Conservation (phyloP, 345 rosid species). For the Citrus unshiu region DNA sequence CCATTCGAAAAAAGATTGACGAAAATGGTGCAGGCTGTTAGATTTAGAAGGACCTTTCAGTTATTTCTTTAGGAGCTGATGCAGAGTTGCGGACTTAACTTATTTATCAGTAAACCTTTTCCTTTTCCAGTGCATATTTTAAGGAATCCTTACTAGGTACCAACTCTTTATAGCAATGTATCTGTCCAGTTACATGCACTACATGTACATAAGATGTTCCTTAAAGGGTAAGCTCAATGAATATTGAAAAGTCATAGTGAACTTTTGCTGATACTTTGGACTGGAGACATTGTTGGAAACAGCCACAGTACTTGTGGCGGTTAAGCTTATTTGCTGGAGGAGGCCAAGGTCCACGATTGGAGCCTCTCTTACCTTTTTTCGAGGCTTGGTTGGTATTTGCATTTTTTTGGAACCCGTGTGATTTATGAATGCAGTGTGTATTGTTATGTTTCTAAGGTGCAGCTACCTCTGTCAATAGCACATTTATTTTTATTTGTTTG, state of each 20-base stretch:
- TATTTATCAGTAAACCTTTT: conserved; percentile 8
- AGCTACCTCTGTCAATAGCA: no score
- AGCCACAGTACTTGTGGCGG: neutral
- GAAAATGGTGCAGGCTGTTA: conserved; percentile 20
- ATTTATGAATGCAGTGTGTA: no score
- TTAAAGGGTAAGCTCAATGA: neutral
- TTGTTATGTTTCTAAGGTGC: no score
- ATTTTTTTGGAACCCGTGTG: no score
- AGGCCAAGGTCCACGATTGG: neutral
- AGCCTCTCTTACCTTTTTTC: neutral
- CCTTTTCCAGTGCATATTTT: neutral
- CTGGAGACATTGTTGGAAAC: neutral
- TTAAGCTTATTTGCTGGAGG: neutral
- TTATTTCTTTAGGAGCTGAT: neutral
- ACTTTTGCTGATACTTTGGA: neutral
- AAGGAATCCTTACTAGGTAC: neutral
- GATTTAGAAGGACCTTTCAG: conserved; percentile 20
- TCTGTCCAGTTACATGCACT: neutral
- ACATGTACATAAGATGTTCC: neutral
- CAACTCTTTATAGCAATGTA: neutral
- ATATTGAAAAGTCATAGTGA: neutral
- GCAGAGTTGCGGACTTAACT: neutral
- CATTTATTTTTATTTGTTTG: no score
- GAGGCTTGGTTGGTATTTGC: no score
- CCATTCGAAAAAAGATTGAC: conserved; percentile 31